Base-by-base conservation (phyloP, 352 stramenopile species). In the Globisporangium barbulae region DNA sequence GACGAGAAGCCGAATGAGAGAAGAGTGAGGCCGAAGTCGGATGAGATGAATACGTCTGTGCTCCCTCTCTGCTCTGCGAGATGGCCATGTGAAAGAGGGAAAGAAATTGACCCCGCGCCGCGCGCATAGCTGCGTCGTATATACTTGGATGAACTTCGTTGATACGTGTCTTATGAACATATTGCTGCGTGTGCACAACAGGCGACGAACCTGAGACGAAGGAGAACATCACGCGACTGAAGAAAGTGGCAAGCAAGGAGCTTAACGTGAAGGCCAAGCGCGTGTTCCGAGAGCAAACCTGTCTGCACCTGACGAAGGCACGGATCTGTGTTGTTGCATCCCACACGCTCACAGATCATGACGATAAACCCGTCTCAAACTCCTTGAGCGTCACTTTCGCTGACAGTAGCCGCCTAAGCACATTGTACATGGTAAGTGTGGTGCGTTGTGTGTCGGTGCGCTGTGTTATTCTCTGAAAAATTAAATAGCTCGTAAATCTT, bases 171-270 rank as follows among this genome's bases (percentile, higher is more conserved):
- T 19, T 37, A 21, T 55, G 25, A 28, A 28, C 25, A 28, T 28
- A 28, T 28, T 28, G 37, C 39, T 52, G 65, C 33, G n/a, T 44
- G 4, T 55, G 57, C 48, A n/a, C 9, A 10, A 22, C 28, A 92
- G 83, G 84, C 92, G 55, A 90, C 94, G 79, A 93, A 88, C 48
- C 66, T 96, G 88, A 85, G 65, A 56, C 76, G 30, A 84, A 77
- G 44, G 87, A 93, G 53, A 92, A 57, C 63, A 78, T 92, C 41
- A 59, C 73, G 59, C 80, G 81, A 45, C 73, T 96, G n/a, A 92
- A 93, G 62, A 92, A 93, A 64, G 78, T 75, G 35, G 85, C 84
- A 47, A 91, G 85, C 64, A 94, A 94, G 73, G 94, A 96, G 68
- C 76, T 94, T 48, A 74, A 78, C 19, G 64, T 96, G 63, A 82